Evolutionary conservation across 495 filamentous ascomycete species (phyloP).

Genomic region (Pyronema omphalodes): DNA sequence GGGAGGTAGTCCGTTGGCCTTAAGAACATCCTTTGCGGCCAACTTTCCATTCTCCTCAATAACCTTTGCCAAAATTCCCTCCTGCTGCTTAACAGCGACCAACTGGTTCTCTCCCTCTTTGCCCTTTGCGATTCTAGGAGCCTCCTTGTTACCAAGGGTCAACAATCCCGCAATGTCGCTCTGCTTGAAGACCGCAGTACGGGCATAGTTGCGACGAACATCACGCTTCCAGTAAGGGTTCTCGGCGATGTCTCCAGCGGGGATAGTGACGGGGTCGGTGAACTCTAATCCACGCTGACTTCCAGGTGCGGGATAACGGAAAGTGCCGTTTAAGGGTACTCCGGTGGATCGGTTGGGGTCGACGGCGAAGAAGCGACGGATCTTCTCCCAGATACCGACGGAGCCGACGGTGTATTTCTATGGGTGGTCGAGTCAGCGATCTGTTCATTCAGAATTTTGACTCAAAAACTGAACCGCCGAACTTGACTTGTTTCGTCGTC

Average conservation of each 20-base stretch:
- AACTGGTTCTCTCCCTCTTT: conserved; percentile 68
- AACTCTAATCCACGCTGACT: conserved; percentile 55
- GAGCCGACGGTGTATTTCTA: conserved; percentile 98
- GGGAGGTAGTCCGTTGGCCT: conserved; percentile 60
- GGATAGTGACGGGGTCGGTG: conserved; percentile 75
- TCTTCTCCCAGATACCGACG: conserved; percentile 66
- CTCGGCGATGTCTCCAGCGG: conserved; percentile 88
- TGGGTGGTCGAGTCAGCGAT: neutral
- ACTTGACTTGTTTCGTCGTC: no score
- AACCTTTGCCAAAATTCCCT: conserved; percentile 49
- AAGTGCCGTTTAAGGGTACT: conserved; percentile 81
- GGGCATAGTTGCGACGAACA: conserved; percentile 66
- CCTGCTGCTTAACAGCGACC: conserved; percentile 54
- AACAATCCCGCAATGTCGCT: conserved; percentile 71
- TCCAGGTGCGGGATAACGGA: conserved; percentile 74
- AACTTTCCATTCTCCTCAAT: conserved; percentile 44
- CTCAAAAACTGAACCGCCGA: no score
- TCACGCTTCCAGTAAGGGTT: conserved; percentile 99
- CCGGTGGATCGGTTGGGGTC: conserved; percentile 83
- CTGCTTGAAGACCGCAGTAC: conserved; percentile 60
- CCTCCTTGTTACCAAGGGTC: conserved; percentile 62
- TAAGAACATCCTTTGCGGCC: conserved; percentile 46
- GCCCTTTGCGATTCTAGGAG: conserved; percentile 66
- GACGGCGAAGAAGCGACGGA: conserved; percentile 60
- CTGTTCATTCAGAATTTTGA: no score